A percentile compares a stretch with the other conserved stretches of the same genome.
Conservation (phyloP, 495 filamentous ascomycete species). For the Aspergillus asperescens region DNA sequence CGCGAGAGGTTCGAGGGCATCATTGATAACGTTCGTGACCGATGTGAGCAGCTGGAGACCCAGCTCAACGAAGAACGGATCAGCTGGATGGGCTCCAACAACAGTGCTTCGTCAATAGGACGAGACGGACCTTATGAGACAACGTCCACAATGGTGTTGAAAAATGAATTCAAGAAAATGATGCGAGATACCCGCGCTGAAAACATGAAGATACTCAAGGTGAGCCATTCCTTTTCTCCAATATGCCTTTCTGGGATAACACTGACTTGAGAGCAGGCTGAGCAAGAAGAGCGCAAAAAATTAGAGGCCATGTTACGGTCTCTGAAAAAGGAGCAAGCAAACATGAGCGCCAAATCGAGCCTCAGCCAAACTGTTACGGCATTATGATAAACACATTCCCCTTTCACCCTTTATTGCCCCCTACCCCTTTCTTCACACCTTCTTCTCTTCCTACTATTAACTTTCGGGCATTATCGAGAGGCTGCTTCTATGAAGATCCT, state of each 20-base stretch:
- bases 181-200: conserved; percentile 76
- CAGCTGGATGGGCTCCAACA: conserved; percentile 60
- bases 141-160: conserved; percentile 67
- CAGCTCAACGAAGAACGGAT: conserved; percentile 69
- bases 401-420: neutral
- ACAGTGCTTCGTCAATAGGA: conserved; percentile 39
- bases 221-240: conserved; percentile 34
- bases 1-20: conserved; percentile 68
- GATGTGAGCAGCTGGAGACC: conserved; percentile 60
- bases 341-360: conserved; percentile 45
- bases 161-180: conserved; percentile 87
- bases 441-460: neutral
- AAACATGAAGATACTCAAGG: conserved; percentile 62
- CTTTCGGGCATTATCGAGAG: conserved; percentile 9
- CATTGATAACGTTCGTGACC: conserved; percentile 64
- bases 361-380: conserved; percentile 46
- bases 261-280: conserved; percentile 44
- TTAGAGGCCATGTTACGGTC: conserved; percentile 55
- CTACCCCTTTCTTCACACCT: neutral
- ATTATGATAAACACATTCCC: conserved; percentile 36
- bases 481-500: neutral
- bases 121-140: conserved; percentile 48
- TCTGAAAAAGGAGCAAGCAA: conserved; percentile 50
- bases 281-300: conserved; percentile 66
- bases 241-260: conserved; percentile 5